A percentile compares a stretch with the other conserved stretches of the same genome.
phyloP scores from a whole-genome alignment of 495 filamentous ascomycete species.

The Oidiodendron maius region DNA sequence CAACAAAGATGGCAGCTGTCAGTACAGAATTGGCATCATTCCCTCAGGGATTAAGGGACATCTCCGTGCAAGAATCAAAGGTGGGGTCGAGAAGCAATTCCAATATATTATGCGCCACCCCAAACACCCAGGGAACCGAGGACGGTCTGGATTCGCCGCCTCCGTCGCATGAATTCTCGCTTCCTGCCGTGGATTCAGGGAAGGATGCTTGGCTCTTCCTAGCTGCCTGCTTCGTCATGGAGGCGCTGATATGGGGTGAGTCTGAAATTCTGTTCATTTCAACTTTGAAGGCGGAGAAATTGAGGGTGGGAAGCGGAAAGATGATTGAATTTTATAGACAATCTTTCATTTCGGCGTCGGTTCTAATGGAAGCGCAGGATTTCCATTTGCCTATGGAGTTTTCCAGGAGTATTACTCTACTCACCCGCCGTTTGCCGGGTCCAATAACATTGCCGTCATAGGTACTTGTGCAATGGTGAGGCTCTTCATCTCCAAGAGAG shows the following conservation, averaged over 20 bases:
- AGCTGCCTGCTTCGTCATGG: constrained; percentile 47
- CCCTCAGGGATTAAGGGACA: no score
- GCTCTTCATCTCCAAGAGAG: no score
- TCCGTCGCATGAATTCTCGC: constrained; percentile 12
- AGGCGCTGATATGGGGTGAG: constrained; percentile 55
- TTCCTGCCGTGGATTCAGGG: constrained; percentile 47
- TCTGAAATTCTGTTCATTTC: constrained; percentile 19
- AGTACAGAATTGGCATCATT: no score
- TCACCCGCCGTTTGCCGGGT: constrained; percentile 29
- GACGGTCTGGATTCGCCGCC: no score
- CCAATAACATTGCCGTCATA: constrained; percentile 28
- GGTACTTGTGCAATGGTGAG: constrained; percentile 20
- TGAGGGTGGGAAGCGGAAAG: neutral
- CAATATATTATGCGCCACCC: no score
- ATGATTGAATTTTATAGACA: neutral
- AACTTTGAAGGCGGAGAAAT: neutral
- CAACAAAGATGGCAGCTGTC: no score
- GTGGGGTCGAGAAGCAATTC: no score
- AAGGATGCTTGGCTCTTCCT: constrained; percentile 54
- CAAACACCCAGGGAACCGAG: no score
- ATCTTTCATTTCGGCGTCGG: neutral
- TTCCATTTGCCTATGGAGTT: constrained; percentile 46
- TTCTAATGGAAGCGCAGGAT: constrained; percentile 29
- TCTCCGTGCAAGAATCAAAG: no score
- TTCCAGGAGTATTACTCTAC: constrained; percentile 32